Evolutionary conservation across 2,329 filamentous ascomycete species (phyloP).

Genomic region (Fusarium bactridioides): DNA sequence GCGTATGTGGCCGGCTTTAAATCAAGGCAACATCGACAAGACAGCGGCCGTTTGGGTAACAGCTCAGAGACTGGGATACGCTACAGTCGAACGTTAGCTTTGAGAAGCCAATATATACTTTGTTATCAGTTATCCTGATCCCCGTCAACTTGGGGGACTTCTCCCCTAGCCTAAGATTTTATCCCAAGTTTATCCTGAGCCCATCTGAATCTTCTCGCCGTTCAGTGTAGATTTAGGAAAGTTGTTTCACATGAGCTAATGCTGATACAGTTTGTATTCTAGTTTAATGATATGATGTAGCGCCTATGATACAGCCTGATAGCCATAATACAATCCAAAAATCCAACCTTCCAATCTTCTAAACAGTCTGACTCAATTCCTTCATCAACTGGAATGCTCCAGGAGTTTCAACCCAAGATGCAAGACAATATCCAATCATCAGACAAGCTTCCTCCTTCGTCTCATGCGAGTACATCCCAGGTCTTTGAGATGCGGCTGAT

Average conservation of each 20-base stretch:
- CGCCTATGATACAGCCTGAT: not conserved
- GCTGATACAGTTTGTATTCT: not conserved
- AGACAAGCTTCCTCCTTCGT: slow-evolving; percentile 29
- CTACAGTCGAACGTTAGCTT: too few species aligned
- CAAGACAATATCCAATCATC: not conserved
- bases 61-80: too few species aligned
- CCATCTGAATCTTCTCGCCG: not conserved
- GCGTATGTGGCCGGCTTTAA: too few species aligned
- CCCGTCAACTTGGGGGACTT: fast-evolving
- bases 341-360: fast-evolving
- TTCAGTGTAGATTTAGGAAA: not conserved
- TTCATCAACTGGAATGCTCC: slow-evolving; percentile 1
- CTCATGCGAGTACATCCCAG: not conserved
- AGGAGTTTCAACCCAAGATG: slow-evolving; percentile 34
- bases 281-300: fast-evolving
- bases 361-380: not conserved
- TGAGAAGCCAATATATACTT: too few species aligned
- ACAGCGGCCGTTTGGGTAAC: too few species aligned
- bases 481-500: not conserved
- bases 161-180: fast-evolving
- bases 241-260: fast-evolving
- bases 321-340: too few species aligned
- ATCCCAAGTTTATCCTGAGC: fast-evolving
- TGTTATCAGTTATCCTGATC: too few species aligned
- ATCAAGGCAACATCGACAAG: too few species aligned